phyloP scores from a whole-genome alignment of 1,139 yeast genomes.

The Magnusiomyces suaveolens region DNA sequence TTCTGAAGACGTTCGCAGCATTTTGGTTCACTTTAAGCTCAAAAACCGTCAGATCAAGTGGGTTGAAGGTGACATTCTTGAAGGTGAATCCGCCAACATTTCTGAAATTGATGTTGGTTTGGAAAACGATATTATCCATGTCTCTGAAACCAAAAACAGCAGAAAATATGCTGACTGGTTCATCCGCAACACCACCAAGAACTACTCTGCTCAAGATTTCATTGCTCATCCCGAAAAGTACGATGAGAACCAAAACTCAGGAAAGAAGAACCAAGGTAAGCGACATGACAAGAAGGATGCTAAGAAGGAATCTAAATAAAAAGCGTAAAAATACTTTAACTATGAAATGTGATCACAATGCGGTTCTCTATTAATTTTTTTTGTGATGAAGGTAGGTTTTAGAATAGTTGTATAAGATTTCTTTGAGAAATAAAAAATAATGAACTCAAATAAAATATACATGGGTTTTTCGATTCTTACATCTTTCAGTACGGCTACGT shows the following conservation, averaged over 20 bases:
- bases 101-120: slow-evolving; percentile 39
- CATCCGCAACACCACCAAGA: slow-evolving; percentile 39
- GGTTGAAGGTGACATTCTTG: slow-evolving; percentile 36
- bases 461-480: too few relatives aligned
- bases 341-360: neutral
- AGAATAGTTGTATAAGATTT: too few relatives aligned
- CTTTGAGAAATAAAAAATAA: too few relatives aligned
- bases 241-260: slow-evolving; percentile 8
- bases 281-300: neutral
- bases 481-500: too few relatives aligned
- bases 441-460: too few relatives aligned
- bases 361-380: neutral
- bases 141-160: slow-evolving; percentile 38
- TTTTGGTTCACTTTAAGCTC: slow-evolving; percentile 37
- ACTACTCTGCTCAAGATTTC: slow-evolving; percentile 37
- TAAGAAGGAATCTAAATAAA: neutral
- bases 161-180: slow-evolving; percentile 44
- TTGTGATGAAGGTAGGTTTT: too few relatives aligned
- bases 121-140: slow-evolving; percentile 36
- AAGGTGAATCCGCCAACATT: slow-evolving; percentile 35
- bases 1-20: slow-evolving; percentile 30
- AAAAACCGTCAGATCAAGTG: slow-evolving; percentile 39
- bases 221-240: slow-evolving; percentile 31
- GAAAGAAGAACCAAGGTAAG: neutral
- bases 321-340: too few relatives aligned